Percentiles rank a stretch among this genome's conserved stretches.
phyloP scores from a whole-genome alignment of 2,329 filamentous ascomycete species.

The Dothideomycetidae sp. region DNA sequence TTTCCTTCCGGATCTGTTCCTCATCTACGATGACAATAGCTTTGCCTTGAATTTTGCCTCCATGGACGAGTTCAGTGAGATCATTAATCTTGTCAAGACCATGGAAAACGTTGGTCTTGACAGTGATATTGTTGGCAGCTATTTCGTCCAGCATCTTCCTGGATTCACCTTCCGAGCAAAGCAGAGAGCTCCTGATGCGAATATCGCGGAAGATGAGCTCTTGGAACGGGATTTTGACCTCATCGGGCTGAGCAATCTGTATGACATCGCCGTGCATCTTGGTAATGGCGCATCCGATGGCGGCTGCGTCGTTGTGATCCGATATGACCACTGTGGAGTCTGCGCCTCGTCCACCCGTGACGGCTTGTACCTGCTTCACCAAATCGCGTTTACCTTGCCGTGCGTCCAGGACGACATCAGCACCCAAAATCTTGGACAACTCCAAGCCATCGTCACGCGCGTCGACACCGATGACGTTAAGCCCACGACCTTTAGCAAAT shows the following conservation, averaged over 20 bases:
- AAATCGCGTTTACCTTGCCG: conserved; percentile 34
- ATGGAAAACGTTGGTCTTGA: conserved; percentile 38
- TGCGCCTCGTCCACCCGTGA: conserved; percentile 37
- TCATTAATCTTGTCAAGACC: conserved; percentile 39
- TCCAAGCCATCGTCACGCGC: conserved; percentile 40
- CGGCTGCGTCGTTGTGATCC: conserved; percentile 38
- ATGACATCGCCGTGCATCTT: conserved; percentile 45
- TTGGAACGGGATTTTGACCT: conserved; percentile 26
- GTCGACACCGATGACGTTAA: conserved; percentile 41
- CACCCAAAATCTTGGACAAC: conserved; percentile 34
- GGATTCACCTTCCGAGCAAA: conserved; percentile 22
- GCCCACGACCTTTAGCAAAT: conserved; percentile 36
- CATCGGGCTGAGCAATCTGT: conserved; percentile 41
- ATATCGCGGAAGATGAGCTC: conserved; percentile 43
- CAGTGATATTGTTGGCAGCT: conserved; percentile 29
- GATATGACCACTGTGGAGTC: conserved; percentile 40
- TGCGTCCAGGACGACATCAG: conserved; percentile 40
- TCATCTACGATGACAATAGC: conserved; percentile 39
- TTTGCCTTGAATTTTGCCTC: conserved; percentile 42
- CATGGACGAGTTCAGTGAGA: conserved; percentile 36
- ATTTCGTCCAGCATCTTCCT: conserved; percentile 22
- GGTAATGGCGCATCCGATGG: conserved; percentile 40
- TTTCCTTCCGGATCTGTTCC: conserved; percentile 33
- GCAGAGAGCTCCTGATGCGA: conserved; percentile 30
- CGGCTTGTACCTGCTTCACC: conserved; percentile 33